phyloP scores from a whole-genome alignment of 2,329 filamentous ascomycete species.

The Hortaea werneckii region DNA sequence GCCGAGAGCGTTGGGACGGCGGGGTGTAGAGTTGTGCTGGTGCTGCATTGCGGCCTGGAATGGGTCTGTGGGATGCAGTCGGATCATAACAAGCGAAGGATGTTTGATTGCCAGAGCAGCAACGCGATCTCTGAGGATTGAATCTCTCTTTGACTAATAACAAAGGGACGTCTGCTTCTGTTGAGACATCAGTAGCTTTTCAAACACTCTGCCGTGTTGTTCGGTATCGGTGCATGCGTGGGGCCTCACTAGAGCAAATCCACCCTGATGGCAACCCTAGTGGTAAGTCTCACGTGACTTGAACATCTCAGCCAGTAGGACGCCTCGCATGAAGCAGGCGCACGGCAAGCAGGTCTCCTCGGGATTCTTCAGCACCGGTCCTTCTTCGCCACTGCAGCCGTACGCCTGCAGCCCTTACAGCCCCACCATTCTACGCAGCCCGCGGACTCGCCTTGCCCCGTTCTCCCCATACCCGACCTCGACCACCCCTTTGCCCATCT shows the following conservation, averaged over 20 bases:
- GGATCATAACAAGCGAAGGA: not conserved
- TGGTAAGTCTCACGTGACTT: too few relatives aligned
- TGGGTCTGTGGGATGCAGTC: not conserved
- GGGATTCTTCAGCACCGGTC: too few relatives aligned
- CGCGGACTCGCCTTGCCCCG: constrained; percentile 27
- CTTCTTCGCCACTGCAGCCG: too few relatives aligned
- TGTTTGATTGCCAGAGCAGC: not conserved
- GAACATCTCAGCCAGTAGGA: too few relatives aligned
- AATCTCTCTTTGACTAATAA: not conserved
- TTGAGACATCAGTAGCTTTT: too few relatives aligned
- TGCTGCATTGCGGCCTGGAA: not conserved
- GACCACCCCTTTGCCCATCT: constrained; percentile 36
- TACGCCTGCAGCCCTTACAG: not conserved
- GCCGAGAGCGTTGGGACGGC: not conserved
- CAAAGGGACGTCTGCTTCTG: not conserved
- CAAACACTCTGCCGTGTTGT: too few relatives aligned
- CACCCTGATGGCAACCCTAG: too few relatives aligned
- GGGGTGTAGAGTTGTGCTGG: not conserved
- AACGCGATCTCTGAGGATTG: not conserved
- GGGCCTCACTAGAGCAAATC: too few relatives aligned
- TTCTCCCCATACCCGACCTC: constrained; percentile 40
- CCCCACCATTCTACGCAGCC: constrained; percentile 29
- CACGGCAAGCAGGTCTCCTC: too few relatives aligned
- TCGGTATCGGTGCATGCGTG: too few relatives aligned
- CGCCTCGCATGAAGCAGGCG: too few relatives aligned